A percentile compares a stretch with the other conserved stretches of the same genome.
Evolutionary conservation across 371 early-diverging fungal genomes (phyloP).

Genomic region (Zopfochytrium polystomum): DNA sequence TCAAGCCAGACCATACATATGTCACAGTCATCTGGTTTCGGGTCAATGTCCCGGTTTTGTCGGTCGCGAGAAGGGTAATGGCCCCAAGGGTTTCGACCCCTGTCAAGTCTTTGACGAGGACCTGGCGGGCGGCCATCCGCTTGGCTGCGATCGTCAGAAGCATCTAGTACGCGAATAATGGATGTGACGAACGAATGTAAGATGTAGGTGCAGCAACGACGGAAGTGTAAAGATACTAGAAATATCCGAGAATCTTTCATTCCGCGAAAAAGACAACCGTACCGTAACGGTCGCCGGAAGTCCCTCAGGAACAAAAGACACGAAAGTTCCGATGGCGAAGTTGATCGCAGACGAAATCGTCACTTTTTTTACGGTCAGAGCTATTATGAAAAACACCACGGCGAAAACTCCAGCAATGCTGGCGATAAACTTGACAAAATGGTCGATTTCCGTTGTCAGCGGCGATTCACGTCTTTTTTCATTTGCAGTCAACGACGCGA

Average conservation of each 20-base stretch:
- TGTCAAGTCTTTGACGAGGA: constrained; percentile 56
- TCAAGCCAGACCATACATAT: constrained; percentile 39
- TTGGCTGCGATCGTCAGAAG: constrained; percentile 47
- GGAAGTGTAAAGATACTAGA: constrained; percentile 89
- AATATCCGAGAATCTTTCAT: too few species aligned
- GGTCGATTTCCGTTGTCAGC: constrained; percentile 71
- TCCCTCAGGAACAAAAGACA: constrained; percentile 53
- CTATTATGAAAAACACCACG: constrained; percentile 78
- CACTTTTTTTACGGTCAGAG: constrained; percentile 43
- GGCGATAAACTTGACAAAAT: constrained; percentile 84
- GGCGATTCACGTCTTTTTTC: constrained; percentile 71
- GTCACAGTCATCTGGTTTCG: constrained; percentile 48
- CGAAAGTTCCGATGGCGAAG: constrained; percentile 86
- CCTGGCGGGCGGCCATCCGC: constrained; percentile 45
- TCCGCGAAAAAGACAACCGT: constrained; percentile 72
- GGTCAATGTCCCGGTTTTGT: constrained; percentile 59
- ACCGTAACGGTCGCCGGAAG: constrained; percentile 51
- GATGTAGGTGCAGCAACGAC: constrained; percentile 95
- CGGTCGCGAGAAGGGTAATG: constrained; percentile 53
- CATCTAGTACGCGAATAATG: too few species aligned
- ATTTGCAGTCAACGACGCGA: constrained; percentile 79
- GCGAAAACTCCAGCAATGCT: constrained; percentile 71
- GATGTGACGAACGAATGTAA: too few species aligned
- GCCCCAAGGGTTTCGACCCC: constrained; percentile 57
- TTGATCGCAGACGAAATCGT: constrained; percentile 55